Conservation (phyloP, 805 yeast genomes). For the Starmerella floris region DNA sequence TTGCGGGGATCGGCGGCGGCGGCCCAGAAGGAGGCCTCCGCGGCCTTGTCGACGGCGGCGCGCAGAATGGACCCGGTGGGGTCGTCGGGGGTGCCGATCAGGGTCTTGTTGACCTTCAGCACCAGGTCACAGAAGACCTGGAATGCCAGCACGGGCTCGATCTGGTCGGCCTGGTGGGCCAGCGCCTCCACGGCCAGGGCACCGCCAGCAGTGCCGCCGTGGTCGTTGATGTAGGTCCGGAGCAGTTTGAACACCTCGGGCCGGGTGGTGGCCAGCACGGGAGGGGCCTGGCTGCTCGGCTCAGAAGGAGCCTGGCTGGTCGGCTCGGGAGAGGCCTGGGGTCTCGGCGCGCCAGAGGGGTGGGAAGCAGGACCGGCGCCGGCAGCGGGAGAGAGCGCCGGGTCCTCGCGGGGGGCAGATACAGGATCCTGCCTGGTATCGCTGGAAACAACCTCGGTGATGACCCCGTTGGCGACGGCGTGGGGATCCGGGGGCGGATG, state of each 20-base stretch:
- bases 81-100: conserved; percentile 13
- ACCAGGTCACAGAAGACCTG: conserved; percentile 5
- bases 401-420: too few relatives aligned
- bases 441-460: too few relatives aligned
- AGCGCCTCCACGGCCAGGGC: not conserved
- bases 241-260: not conserved
- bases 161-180: not conserved
- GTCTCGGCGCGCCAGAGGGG: too few relatives aligned
- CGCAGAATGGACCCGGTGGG: conserved; percentile 11
- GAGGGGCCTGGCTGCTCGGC: too few relatives aligned
- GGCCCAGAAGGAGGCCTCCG: conserved; percentile 7
- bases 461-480: too few relatives aligned
- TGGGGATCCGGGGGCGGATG: too few relatives aligned
- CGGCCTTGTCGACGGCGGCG: conserved; percentile 3
- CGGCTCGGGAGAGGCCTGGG: too few relatives aligned
- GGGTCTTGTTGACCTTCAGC: conserved; percentile 10
- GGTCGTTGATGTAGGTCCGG: not conserved
- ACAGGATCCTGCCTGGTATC: too few relatives aligned
- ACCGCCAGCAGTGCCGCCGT: conserved; percentile 1
- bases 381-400: too few relatives aligned
- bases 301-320: too few relatives aligned
- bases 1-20: not conserved
- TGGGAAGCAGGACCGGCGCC: too few relatives aligned
- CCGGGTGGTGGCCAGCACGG: not conserved
- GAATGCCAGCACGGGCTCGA: conserved; percentile 3